These are phyloP conservation scores for Solanum acaule DNA, from an alignment of 257 asterid species.

Conservation along the genomic window DNA sequence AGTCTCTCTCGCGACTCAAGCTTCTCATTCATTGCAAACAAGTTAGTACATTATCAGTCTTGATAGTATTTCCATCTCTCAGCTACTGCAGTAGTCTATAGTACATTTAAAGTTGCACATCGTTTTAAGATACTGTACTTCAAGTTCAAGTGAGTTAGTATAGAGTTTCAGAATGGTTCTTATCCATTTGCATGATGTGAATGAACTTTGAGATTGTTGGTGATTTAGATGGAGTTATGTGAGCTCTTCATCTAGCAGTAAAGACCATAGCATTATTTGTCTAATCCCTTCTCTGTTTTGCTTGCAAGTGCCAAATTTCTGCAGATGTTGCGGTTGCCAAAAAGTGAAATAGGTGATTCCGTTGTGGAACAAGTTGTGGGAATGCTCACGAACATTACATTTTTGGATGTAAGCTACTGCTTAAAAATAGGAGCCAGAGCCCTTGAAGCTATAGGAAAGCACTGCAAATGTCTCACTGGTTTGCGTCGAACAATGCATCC, in stretches of 20 bases:
- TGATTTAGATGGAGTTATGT: not conserved
- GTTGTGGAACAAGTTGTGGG: conserved; percentile 32
- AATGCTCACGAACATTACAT: conserved; percentile 38
- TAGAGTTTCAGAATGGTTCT: not conserved
- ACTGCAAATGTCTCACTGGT: conserved; percentile 48
- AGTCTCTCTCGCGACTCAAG: conserved; percentile 43
- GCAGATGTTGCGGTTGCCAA: conserved; percentile 42
- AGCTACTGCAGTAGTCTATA: not conserved
- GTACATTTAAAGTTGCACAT: not conserved
- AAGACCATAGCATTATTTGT: not conserved
- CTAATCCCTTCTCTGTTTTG: conserved; percentile 4
- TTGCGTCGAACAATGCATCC: conserved; percentile 76
- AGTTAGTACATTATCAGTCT: conserved; percentile 37
- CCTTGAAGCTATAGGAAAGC: conserved; percentile 54
- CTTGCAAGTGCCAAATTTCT: conserved; percentile 66
- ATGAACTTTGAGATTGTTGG: not conserved
- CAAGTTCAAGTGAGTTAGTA: not conserved
- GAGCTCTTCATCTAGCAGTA: not conserved
- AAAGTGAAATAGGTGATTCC: conserved; percentile 46
- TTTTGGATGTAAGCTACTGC: conserved; percentile 78
- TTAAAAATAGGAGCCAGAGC: conserved; percentile 54
- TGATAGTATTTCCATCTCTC: not conserved
- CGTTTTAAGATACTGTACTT: not conserved
- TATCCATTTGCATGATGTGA: not conserved
- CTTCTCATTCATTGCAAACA: conserved; percentile 49